phyloP scores from a whole-genome alignment of 2,329 filamentous ascomycete genomes.

The Onygenales sp. region DNA sequence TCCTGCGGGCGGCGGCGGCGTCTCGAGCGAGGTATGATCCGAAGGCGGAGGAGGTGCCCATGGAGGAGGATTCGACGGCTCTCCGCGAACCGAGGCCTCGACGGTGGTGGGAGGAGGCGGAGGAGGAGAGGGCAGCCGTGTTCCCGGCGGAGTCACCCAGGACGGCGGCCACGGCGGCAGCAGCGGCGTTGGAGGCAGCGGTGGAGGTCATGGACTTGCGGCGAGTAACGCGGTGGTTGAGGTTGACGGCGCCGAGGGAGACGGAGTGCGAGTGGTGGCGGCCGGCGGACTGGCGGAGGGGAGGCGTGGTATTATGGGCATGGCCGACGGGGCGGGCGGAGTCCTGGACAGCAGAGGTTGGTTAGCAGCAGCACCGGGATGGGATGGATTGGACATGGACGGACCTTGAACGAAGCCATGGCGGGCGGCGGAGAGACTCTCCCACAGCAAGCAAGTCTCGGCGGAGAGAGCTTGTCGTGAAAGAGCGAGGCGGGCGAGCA shows the following conservation, averaged over 20 bases:
- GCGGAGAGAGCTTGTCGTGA: too few species aligned
- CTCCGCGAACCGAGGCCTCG: constrained; percentile 37
- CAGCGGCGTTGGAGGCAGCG: constrained; percentile 61
- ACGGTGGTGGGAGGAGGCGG: constrained; percentile 45
- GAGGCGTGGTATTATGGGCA: constrained; percentile 38
- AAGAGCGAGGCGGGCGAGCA: too few species aligned
- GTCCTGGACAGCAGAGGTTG: constrained; percentile 6
- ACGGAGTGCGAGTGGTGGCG: constrained; percentile 76
- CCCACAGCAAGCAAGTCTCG: too few species aligned
- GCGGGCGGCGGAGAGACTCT: too few species aligned
- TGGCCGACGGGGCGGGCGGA: constrained; percentile 56
- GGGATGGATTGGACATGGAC: too few species aligned
- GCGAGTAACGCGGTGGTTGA: constrained; percentile 76
- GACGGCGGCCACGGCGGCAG: constrained; percentile 53
- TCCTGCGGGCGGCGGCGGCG: constrained; percentile 28
- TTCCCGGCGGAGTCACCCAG: constrained; percentile 51
- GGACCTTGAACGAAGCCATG: too few species aligned
- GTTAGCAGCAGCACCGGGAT: constrained; percentile 2
- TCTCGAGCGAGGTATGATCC: constrained; percentile 30
- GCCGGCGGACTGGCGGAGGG: constrained; percentile 56
- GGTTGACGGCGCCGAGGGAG: constrained; percentile 66
- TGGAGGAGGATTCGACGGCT: constrained; percentile 52
- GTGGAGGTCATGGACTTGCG: constrained; percentile 86
- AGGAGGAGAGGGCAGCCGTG: constrained; percentile 42
- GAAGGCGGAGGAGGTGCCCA: constrained; percentile 31